A percentile compares a stretch with the other conserved stretches of the same genome.
Conservation (phyloP, 1,284 basidiomycete genomes). For the Somion occarium region DNA sequence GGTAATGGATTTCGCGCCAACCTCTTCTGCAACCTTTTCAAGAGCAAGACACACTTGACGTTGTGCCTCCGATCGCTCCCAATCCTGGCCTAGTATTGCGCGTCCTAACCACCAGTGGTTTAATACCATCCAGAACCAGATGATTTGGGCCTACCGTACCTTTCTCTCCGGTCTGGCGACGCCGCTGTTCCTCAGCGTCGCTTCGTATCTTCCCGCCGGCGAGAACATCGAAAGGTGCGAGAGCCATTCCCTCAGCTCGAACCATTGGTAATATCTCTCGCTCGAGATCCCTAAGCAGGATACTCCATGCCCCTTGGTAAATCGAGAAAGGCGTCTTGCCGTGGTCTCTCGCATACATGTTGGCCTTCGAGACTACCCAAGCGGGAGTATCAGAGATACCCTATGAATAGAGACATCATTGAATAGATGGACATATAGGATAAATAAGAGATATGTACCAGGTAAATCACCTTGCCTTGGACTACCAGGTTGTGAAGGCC, state of each 20-base stretch:
- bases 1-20: slow-evolving; percentile 29
- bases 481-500: slow-evolving; percentile 37
- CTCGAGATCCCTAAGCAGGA: slow-evolving; percentile 39
- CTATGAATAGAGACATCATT: not conserved
- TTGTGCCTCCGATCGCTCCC: slow-evolving; percentile 38
- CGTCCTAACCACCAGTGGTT: slow-evolving; percentile 18
- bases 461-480: slow-evolving; percentile 39
- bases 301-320: slow-evolving; percentile 45
- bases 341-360: slow-evolving; percentile 25
- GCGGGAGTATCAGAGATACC: slow-evolving; percentile 16
- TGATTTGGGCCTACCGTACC: slow-evolving; percentile 10
- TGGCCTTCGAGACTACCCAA: slow-evolving; percentile 13
- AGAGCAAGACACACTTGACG: slow-evolving; percentile 37
- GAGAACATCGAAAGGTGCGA: slow-evolving; percentile 50
- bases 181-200: slow-evolving; percentile 41
- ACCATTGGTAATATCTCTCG: slow-evolving; percentile 47
- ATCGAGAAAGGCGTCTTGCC: slow-evolving; percentile 42
- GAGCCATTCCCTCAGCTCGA: slow-evolving; percentile 24
- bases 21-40: slow-evolving; percentile 41
- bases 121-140: not conserved
- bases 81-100: slow-evolving; percentile 23
- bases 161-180: slow-evolving; percentile 39
- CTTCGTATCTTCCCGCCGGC: slow-evolving; percentile 43
- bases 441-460: slow-evolving; percentile 38
- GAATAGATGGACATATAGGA: slow-evolving; percentile 26